These are phyloP conservation scores for Ceratobasidium sp. DNA, from an alignment of 1,284 basidiomycete genomes.

Conservation along the genomic window DNA sequence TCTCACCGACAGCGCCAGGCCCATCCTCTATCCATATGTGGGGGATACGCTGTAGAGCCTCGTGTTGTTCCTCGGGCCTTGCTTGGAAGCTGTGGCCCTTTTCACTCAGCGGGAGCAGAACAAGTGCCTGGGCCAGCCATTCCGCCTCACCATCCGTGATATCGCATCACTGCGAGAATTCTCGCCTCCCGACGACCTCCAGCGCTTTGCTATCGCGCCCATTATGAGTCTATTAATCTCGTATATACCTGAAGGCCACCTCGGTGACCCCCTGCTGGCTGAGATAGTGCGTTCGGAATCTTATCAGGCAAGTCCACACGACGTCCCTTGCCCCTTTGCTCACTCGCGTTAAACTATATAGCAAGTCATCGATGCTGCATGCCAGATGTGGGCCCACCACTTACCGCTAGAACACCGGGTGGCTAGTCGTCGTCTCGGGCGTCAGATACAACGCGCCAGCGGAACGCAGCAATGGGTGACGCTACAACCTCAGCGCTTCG, in stretches of 20 bases:
- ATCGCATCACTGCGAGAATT: not conserved
- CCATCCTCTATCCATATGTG: not conserved
- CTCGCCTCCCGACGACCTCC: not conserved
- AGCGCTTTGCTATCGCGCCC: not conserved
- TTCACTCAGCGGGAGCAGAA: not conserved
- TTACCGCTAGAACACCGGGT: slow-evolving; percentile 13
- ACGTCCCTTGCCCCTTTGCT: not conserved
- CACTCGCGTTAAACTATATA: not conserved
- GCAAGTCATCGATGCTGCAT: slow-evolving; percentile 24
- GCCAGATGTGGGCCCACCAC: slow-evolving; percentile 1
- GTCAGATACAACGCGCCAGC: not conserved
- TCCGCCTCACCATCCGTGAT: not conserved
- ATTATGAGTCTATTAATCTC: slow-evolving; percentile 13
- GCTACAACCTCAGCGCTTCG: slow-evolving; percentile 10
- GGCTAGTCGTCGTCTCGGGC: slow-evolving; percentile 5
- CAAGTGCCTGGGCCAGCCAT: not conserved
- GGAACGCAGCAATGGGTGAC: slow-evolving; percentile 15
- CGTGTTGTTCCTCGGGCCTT: not conserved
- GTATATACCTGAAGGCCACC: slow-evolving; percentile 10
- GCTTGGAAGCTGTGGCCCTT: not conserved
- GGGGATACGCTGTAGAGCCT: not conserved
- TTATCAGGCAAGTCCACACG: slow-evolving; percentile 13
- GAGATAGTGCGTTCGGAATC: slow-evolving; percentile 19
- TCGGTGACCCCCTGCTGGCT: not conserved
- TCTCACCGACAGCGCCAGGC: not conserved